Evolutionary conservation across 805 yeast species (phyloP), one percentile per base, ranked within the genome.

Genomic region (Kregervanrija fluxuum): DNA sequence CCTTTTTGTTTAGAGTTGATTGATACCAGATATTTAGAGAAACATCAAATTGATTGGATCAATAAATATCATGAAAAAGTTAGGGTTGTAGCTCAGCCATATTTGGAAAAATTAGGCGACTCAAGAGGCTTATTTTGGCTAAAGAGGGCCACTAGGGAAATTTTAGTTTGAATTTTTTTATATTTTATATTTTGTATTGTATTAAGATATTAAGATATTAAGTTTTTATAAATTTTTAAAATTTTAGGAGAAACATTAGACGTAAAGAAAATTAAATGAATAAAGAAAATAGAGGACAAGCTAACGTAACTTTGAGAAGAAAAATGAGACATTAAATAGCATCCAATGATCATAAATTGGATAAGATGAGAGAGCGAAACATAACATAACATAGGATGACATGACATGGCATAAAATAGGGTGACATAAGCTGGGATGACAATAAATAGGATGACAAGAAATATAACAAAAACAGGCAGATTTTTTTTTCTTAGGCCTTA

Each of bases 1-100:
- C 99, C 99, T 14, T 84, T 85, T 63, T 87, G 95, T 61, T 72
- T 71, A 50, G 79, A 76, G 41, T 72, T 91, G 58, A 88, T 90
- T 47, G 86, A 89, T 57, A 60, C 54, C 8, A 51, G 55, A 5
- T 52, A 86, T 58, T 69, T 91, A 53, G 71, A 75, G 1, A 48
- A 50, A 0, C 82, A 77, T 13, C 97, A 91, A 63, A 72, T 72
- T 45, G 53, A 60, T 1, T 81, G 88, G 82, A 69, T 93, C 48
- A 80, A 93, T 57, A 54, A 58, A 1, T 89, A 85, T 59, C 89
- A 90, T 60, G 54, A 59, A 9, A 60, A 59, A 30, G 73, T 89
- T 15, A 75, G 83, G 72, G 59, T 69, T 4, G 73, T 68, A 15
- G 61, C 85, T 37, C 66, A 65, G 35, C 75, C 67, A 11, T 66